These are phyloP conservation scores for Fusarium nanum DNA, from an alignment of 2,329 filamentous ascomycete species.

Conservation along the genomic window DNA sequence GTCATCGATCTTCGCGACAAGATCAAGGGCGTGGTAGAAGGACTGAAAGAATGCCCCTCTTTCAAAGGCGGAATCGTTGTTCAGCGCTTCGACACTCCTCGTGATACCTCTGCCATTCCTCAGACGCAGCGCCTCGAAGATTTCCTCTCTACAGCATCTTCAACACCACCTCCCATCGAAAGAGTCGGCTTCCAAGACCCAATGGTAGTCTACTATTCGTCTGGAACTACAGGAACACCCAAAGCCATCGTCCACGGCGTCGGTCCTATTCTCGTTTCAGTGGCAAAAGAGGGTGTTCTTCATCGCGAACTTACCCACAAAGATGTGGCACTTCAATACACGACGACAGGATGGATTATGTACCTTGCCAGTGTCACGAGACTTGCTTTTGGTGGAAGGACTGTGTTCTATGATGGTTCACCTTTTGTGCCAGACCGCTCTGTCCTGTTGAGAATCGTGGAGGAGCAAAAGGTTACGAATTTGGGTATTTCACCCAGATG, in stretches of 20 bases:
- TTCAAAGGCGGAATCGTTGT: slow-evolving; percentile 75
- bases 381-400: slow-evolving; percentile 69
- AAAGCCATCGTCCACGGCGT: slow-evolving; percentile 87
- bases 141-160: slow-evolving; percentile 56
- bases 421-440: slow-evolving; percentile 78
- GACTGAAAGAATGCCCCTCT: slow-evolving; percentile 69
- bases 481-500: slow-evolving; percentile 82
- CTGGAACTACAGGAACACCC: slow-evolving; percentile 83
- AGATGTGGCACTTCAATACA: slow-evolving; percentile 65
- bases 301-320: slow-evolving; percentile 57
- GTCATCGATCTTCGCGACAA: slow-evolving; percentile 77
- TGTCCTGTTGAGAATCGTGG: slow-evolving; percentile 71
- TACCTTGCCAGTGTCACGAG: slow-evolving; percentile 72
- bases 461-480: slow-evolving; percentile 74
- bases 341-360: slow-evolving; percentile 90
- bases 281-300: slow-evolving; percentile 68
- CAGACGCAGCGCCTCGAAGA: slow-evolving; percentile 57
- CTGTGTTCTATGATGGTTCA: slow-evolving; percentile 84
- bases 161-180: slow-evolving; percentile 62
- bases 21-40: slow-evolving; percentile 76
- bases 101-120: slow-evolving; percentile 68
- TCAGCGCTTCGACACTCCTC: slow-evolving; percentile 70
- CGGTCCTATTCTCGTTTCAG: slow-evolving; percentile 69
- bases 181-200: slow-evolving; percentile 78
- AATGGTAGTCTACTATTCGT: slow-evolving; percentile 81